Base-by-base conservation (phyloP, 495 filamentous ascomycete genomes). In the Chaetomium fimeti region DNA sequence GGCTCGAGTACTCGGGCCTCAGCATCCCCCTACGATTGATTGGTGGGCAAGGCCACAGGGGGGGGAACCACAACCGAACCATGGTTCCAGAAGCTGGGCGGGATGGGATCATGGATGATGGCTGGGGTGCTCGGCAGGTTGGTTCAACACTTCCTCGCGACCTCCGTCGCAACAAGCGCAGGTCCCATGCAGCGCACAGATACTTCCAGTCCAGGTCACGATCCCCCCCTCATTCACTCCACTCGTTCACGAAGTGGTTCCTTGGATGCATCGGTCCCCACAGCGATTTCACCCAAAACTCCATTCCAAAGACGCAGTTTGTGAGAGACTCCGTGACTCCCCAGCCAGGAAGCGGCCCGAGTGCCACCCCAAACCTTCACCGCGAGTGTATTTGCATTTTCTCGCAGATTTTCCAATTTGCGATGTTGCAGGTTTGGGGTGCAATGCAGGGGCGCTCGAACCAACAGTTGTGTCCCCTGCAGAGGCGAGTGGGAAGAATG, bases 391-490 rank as follows among this genome's bases (percentile, higher is more conserved):
- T 36, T 36, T 36, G 32, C 32, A 36, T 18, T 43, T 43, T 43
- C 40, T 15, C 40, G 40, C 40, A 43, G 13, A 43, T 15, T 43
- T 43, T 25, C 55, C n/a, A 57, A 57, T 57, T 57, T 57, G 9
- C 55, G n/a, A 57, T 36, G 55, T 18, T 43, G 55, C 55, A 42
- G 36, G 20, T 15, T 16, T 57, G 36, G 55, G 11, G 42, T 12
- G 32, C n/a, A 25, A 43, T 57, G 32, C 55, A 57, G 55, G 32
- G 55, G 32, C n/a, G 15, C 16, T n/a, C 48, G 51, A 53, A 32
- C 51, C 51, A 53, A 53, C 51, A 53, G 15, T 15, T 47, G 43
- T n/a, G 40, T 13, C 6, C 43, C n/a, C 40, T 43, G 40, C 40
- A 43, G 40, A 15, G 13, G 13, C 40, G 16, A 43, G 32, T 36